Percentiles rank a stretch among this genome's conserved stretches.
Conservation (phyloP, 306 rosid species). For the Cicer pinnatifidum region DNA sequence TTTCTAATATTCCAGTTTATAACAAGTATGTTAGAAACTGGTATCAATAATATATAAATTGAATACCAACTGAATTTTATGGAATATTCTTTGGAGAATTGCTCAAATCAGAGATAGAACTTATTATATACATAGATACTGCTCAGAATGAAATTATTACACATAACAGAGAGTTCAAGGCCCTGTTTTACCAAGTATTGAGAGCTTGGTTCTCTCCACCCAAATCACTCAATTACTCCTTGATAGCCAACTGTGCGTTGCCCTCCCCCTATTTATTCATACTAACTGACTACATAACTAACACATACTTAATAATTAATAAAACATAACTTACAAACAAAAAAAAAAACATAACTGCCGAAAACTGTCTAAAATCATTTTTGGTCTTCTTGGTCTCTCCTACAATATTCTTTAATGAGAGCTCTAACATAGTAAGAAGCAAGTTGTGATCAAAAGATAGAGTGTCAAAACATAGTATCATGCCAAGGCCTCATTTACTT, state of each 20-base stretch:
- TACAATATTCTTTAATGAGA: too few relatives aligned
- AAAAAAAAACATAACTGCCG: neutral
- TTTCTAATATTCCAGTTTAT: too few relatives aligned
- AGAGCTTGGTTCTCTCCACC: neutral
- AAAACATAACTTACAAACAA: neutral
- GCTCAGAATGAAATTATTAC: neutral
- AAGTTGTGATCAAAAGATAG: neutral
- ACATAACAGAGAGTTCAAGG: neutral
- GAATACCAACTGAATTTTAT: neutral
- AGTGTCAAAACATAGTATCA: neutral
- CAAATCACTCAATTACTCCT: conserved; percentile 3
- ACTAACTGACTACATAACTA: neutral
- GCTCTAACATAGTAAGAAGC: neutral
- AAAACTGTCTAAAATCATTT: too few relatives aligned
- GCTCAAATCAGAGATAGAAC: neutral
- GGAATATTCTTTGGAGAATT: neutral
- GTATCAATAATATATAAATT: neutral
- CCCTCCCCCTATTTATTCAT: neutral
- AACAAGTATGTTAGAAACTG: neutral
- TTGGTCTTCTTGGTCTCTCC: too few relatives aligned
- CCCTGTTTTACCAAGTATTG: neutral
- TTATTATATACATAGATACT: neutral
- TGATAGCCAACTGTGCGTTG: neutral
- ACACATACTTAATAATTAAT: neutral
- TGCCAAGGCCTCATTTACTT: neutral